phyloP scores from a whole-genome alignment of 495 filamentous ascomycete genomes.

The Wilcoxina mikolae region DNA sequence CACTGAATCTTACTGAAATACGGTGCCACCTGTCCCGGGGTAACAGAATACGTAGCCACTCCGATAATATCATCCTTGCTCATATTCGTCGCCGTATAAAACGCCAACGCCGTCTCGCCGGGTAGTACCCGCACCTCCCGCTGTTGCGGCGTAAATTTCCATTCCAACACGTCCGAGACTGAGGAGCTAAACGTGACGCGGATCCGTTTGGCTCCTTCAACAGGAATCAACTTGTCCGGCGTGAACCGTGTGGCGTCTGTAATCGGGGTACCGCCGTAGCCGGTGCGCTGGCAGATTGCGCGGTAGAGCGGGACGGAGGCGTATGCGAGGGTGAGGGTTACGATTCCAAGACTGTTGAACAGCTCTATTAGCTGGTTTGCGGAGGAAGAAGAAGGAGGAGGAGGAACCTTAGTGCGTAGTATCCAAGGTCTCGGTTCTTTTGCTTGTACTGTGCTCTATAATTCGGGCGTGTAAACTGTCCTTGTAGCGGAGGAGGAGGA shows the following conservation, averaged over 20 bases:
- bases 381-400: not conserved
- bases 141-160: slow-evolving; percentile 96
- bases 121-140: slow-evolving; percentile 89
- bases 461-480: slow-evolving; percentile 16
- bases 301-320: slow-evolving; percentile 86
- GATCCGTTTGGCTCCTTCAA: slow-evolving; percentile 67
- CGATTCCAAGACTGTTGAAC: slow-evolving; percentile 36
- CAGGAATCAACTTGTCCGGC: slow-evolving; percentile 51
- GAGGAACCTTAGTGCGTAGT: slow-evolving; percentile 27
- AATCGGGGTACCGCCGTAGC: slow-evolving; percentile 87
- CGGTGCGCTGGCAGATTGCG: slow-evolving; percentile 90
- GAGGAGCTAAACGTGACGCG: slow-evolving; percentile 93
- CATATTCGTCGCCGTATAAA: slow-evolving; percentile 92
- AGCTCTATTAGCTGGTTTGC: not conserved
- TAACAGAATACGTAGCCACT: slow-evolving; percentile 94
- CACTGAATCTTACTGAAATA: slow-evolving; percentile 99
- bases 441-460: slow-evolving; percentile 41
- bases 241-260: slow-evolving; percentile 56
- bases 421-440: slow-evolving; percentile 47
- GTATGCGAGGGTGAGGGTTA: slow-evolving; percentile 82
- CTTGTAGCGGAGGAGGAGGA: not conserved
- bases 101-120: slow-evolving; percentile 91
- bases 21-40: slow-evolving; percentile 83
- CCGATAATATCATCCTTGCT: slow-evolving; percentile 86
- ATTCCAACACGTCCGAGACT: slow-evolving; percentile 85